phyloP scores from a whole-genome alignment of 2,329 filamentous ascomycete genomes.

The Colletotrichum incanum region DNA sequence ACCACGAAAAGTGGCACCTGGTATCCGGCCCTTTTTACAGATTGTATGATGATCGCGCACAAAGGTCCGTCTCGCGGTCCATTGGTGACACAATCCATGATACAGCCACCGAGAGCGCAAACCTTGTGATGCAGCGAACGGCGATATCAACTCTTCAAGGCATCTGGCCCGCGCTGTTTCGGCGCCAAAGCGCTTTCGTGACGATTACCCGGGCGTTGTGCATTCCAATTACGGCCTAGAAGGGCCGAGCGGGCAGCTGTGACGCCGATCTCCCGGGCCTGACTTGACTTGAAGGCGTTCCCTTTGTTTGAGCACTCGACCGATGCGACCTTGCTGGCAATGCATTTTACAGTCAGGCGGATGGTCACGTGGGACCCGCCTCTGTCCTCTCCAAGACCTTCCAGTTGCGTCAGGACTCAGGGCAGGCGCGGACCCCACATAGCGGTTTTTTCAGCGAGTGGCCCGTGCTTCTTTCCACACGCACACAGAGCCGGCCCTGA shows the following conservation, averaged over 20 bases:
- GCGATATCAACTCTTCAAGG: conserved; percentile 35
- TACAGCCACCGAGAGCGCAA: conserved; percentile 29
- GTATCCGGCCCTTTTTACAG: conserved; percentile 12
- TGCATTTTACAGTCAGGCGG: background rate
- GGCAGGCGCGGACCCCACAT: conserved; percentile 17
- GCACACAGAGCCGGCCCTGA: conserved; percentile 46
- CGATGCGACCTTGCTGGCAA: conserved; percentile 22
- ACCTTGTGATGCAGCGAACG: conserved; percentile 36
- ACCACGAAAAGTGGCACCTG: conserved; percentile 36
- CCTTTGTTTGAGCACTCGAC: conserved; percentile 23
- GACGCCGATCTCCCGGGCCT: conserved; percentile 39
- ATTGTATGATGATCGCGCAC: conserved; percentile 20
- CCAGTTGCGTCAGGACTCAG: conserved; percentile 24
- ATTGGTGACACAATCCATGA: conserved; percentile 34
- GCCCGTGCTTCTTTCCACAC: conserved; percentile 27
- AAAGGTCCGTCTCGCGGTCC: conserved; percentile 26
- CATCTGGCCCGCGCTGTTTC: conserved; percentile 38
- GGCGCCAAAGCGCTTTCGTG: conserved; percentile 29
- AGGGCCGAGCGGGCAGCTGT: conserved; percentile 39
- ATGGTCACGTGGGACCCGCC: background rate
- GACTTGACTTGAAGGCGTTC: conserved; percentile 19
- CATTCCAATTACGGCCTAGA: conserved; percentile 32
- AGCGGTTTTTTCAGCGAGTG: conserved; percentile 46
- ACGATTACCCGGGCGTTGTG: conserved; percentile 30
- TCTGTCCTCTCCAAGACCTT: background rate